Evolutionary conservation across 805 yeast species (phyloP).

Genomic region (Saturnispora gosingensis): DNA sequence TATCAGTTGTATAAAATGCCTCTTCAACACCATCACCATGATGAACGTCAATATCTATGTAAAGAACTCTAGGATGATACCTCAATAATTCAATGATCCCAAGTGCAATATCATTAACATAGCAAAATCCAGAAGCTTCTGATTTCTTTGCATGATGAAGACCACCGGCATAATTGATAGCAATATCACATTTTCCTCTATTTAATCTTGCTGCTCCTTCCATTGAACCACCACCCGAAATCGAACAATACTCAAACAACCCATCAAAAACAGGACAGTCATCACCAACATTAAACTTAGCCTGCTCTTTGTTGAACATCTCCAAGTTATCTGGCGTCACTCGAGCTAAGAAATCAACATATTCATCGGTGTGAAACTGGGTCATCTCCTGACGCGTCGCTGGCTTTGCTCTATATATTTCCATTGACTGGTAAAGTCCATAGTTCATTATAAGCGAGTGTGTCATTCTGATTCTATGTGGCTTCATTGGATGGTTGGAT

Average conservation of each 20-base stretch:
- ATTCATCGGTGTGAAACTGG: slow-evolving; percentile 96
- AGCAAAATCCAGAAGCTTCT: slow-evolving; percentile 87
- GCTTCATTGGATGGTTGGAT: slow-evolving; percentile 98
- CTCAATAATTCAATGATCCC: slow-evolving; percentile 73
- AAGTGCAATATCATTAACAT: slow-evolving; percentile 80
- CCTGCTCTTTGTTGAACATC: slow-evolving; percentile 77
- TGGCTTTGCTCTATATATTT: slow-evolving; percentile 92
- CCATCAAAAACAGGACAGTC: slow-evolving; percentile 85
- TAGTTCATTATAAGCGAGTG: slow-evolving; percentile 95
- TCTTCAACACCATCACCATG: slow-evolving; percentile 96
- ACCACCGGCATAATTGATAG: slow-evolving; percentile 91
- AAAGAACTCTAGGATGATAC: slow-evolving; percentile 76
- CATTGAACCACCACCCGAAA: slow-evolving; percentile 82
- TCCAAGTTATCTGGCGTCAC: slow-evolving; percentile 91
- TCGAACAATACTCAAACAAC: slow-evolving; percentile 62
- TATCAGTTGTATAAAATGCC: slow-evolving; percentile 83
- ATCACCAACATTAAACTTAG: slow-evolving; percentile 91
- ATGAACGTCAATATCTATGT: slow-evolving; percentile 85
- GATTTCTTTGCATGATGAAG: slow-evolving; percentile 87
- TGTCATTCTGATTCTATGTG: slow-evolving; percentile 97
- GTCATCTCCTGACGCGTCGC: slow-evolving; percentile 98
- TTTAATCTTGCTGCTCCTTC: slow-evolving; percentile 83
- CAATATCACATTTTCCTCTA: slow-evolving; percentile 79
- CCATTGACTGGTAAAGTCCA: slow-evolving; percentile 95
- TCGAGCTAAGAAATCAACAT: slow-evolving; percentile 81